These are phyloP conservation scores for Batrachochytrium dendrobatidis DNA, from an alignment of 371 early-diverging fungal genomes.

Conservation along the genomic window DNA sequence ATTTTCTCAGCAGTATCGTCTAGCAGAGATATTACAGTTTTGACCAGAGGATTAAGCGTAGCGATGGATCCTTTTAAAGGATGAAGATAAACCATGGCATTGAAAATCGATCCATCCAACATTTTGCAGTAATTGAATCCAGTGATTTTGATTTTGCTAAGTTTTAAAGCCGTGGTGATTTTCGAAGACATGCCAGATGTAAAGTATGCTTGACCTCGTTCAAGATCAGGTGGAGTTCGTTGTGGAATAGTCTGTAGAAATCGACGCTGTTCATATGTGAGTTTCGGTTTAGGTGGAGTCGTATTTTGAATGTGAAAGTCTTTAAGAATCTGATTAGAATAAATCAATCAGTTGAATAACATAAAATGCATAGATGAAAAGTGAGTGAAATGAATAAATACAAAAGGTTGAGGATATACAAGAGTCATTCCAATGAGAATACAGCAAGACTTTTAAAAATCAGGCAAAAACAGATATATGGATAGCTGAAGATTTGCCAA, in stretches of 20 bases:
- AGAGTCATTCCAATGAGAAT: too few species aligned
- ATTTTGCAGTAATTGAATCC: constrained; percentile 28
- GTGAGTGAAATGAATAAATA: too few species aligned
- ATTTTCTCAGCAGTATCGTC: constrained; percentile 11
- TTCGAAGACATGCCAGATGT: neutral
- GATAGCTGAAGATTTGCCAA: too few species aligned
- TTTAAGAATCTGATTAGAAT: too few species aligned
- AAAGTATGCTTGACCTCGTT: neutral
- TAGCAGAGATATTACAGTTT: constrained; percentile 12
- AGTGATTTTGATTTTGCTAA: neutral
- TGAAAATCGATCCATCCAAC: constrained; percentile 27
- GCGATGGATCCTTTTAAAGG: constrained; percentile 18
- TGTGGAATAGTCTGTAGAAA: neutral
- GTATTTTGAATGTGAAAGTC: too few species aligned
- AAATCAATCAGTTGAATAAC: too few species aligned
- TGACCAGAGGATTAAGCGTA: constrained; percentile 13
- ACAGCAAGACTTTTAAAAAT: too few species aligned
- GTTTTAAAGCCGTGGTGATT: neutral
- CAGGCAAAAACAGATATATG: too few species aligned
- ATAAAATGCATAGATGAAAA: too few species aligned
- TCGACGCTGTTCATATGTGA: neutral
- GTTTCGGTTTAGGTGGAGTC: too few species aligned
- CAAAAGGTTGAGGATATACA: too few species aligned
- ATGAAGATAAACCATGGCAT: constrained; percentile 14
- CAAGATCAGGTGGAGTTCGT: neutral